phyloP scores from a whole-genome alignment of 306 rosid species.

The Parietaria judaica region DNA sequence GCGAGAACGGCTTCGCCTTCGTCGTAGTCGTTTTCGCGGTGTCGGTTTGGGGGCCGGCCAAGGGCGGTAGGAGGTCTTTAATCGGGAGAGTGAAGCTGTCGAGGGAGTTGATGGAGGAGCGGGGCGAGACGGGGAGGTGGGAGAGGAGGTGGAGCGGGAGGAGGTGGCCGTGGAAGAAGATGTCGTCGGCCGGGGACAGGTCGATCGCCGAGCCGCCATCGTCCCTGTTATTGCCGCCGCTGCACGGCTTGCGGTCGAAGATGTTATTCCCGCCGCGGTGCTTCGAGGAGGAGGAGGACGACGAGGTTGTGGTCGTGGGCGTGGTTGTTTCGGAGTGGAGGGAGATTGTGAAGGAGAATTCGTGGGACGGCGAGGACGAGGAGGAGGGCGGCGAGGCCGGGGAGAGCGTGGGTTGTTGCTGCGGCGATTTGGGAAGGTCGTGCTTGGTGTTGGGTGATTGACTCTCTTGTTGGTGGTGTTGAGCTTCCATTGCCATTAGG shows the following conservation, averaged over 20 bases:
- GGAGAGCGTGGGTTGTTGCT: constrained; percentile 15
- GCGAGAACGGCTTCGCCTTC: constrained; percentile 58
- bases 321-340: constrained; percentile 40
- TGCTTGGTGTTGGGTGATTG: not conserved
- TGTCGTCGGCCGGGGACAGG: constrained; percentile 92
- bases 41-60: constrained; percentile 24
- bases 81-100: constrained; percentile 67
- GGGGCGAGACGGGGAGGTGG: constrained; percentile 72
- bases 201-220: constrained; percentile 50
- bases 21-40: constrained; percentile 7
- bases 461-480: constrained; percentile 21
- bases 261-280: constrained; percentile 20
- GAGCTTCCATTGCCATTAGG: constrained; percentile 51
- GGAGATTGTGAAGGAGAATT: constrained; percentile 89
- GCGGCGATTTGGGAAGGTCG: not conserved
- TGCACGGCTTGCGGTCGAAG: not conserved
- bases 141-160: constrained; percentile 88
- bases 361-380: constrained; percentile 85
- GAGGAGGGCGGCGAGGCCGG: constrained; percentile 45
- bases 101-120: constrained; percentile 59
- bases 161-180: constrained; percentile 96
- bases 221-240: constrained; percentile 12
- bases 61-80: constrained; percentile 19
- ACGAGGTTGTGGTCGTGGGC: constrained; percentile 7
- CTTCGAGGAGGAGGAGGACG: not conserved